A percentile compares a stretch with the other conserved stretches of the same genome.
phyloP scores from a whole-genome alignment of 202 grass and related monocot genomes.

The Carex arenaria region DNA sequence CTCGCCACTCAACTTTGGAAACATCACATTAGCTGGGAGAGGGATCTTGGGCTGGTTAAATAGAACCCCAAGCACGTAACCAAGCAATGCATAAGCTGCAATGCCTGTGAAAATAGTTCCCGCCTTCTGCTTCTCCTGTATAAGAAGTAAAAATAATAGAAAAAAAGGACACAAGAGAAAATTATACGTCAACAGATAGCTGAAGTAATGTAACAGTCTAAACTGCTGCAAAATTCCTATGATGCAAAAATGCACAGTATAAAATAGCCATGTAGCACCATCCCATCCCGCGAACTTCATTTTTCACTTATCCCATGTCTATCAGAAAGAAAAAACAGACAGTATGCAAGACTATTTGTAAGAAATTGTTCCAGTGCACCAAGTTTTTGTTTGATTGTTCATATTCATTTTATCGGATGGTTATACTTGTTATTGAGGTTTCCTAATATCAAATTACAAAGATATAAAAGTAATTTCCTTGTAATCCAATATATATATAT shows the following conservation, averaged over 20 bases:
- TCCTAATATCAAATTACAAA: no score
- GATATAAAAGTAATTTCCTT: no score
- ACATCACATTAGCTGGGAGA: constrained; percentile 67
- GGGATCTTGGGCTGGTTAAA: constrained; percentile 87
- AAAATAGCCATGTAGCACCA: neutral
- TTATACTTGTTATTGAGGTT: no score
- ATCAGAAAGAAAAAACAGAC: neutral
- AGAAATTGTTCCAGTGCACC: neutral
- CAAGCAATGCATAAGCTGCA: constrained; percentile 73
- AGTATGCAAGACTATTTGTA: neutral
- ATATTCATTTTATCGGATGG: no score
- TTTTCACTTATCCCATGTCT: neutral
- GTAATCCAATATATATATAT: neutral
- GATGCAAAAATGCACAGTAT: neutral
- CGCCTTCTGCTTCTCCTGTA: constrained; percentile 57
- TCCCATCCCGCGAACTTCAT: neutral
- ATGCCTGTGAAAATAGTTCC: constrained; percentile 53
- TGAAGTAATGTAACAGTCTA: neutral
- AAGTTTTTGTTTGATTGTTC: neutral
- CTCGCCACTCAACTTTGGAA: constrained; percentile 86
- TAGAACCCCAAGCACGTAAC: constrained; percentile 82
- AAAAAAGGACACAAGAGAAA: constrained; percentile 29
- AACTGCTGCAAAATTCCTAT: neutral
- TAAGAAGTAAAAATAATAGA: constrained; percentile 13
- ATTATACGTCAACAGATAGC: constrained; percentile 9